phyloP scores from a whole-genome alignment of 169 alveolate genomes.

The Plasmodium fragile region DNA sequence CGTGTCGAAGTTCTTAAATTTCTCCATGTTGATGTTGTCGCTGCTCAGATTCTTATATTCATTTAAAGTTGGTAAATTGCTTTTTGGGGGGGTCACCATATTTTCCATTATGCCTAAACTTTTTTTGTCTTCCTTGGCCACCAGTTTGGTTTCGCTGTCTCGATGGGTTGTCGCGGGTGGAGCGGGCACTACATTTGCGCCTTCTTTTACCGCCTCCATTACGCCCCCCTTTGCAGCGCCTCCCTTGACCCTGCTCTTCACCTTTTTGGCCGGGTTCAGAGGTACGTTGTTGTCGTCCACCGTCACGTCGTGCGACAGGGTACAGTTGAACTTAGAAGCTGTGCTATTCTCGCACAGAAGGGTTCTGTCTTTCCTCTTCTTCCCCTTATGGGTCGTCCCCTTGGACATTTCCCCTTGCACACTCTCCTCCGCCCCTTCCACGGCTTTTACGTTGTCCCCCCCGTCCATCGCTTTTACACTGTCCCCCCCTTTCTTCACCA shows the following conservation, averaged over 20 bases:
- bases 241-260: constrained; percentile 40
- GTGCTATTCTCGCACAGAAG: constrained; percentile 9
- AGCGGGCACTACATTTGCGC: not conserved
- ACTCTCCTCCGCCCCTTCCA: not conserved
- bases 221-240: no score
- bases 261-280: constrained; percentile 83
- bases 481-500: not conserved
- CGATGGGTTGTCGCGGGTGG: not conserved
- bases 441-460: not conserved
- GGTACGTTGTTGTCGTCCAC: constrained; percentile 79
- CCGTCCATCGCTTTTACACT: not conserved
- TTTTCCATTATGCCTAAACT: not conserved
- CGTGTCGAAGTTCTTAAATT: constrained; percentile 76
- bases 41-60: constrained; percentile 17
- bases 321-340: constrained; percentile 21
- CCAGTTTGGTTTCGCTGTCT: not conserved
- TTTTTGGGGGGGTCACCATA: not conserved
- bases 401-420: not conserved
- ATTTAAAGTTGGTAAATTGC: not conserved
- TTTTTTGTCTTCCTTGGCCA: not conserved
- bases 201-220: not conserved
- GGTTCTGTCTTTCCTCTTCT: constrained; percentile 48
- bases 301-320: constrained; percentile 37
- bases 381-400: not conserved
- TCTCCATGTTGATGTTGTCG: constrained; percentile 57